Evolutionary conservation across 192 early-diverging fungal genomes (phyloP).

Genomic region (Phycomyces blakesleeanus): DNA sequence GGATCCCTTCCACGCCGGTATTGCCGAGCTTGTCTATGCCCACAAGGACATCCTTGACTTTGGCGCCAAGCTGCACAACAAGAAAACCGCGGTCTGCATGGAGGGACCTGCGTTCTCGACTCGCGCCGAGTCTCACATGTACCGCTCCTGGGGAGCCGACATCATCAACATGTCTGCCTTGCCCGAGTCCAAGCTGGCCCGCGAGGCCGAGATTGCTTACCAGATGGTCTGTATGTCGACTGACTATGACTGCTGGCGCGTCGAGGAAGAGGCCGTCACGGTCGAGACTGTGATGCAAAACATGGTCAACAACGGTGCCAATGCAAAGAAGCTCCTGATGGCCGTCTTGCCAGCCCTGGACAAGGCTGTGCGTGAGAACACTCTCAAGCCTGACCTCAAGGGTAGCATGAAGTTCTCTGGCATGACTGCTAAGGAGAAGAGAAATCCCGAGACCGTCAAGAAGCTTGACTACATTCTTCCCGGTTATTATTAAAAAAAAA

Average conservation of each 20-base stretch:
- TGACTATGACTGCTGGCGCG: slow-evolving; percentile 94
- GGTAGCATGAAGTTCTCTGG: slow-evolving; percentile 82
- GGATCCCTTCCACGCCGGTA: slow-evolving; percentile 81
- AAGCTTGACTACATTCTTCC: slow-evolving; percentile 87
- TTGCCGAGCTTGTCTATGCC: slow-evolving; percentile 69
- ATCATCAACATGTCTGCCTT: slow-evolving; percentile 98
- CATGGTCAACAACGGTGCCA: slow-evolving; percentile 77
- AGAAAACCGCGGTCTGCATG: slow-evolving; percentile 94
- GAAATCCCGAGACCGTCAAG: slow-evolving; percentile 60
- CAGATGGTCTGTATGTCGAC: slow-evolving; percentile 99
- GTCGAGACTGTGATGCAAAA: slow-evolving; percentile 85
- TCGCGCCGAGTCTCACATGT: slow-evolving; percentile 94
- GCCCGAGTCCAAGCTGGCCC: slow-evolving; percentile 95
- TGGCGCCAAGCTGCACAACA: slow-evolving; percentile 54
- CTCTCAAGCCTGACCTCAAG: slow-evolving; percentile 58
- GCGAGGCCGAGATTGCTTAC: slow-evolving; percentile 98
- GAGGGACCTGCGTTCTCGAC: slow-evolving; percentile 98
- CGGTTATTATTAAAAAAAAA: slow-evolving; percentile 64
- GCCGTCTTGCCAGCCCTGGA: slow-evolving; percentile 78
- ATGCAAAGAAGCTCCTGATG: slow-evolving; percentile 76
- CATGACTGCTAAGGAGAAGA: slow-evolving; percentile 78
- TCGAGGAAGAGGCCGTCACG: slow-evolving; percentile 77
- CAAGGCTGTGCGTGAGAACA: slow-evolving; percentile 50
- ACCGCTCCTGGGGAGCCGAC: slow-evolving; percentile 88
- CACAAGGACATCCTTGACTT: slow-evolving; percentile 39